Base-by-base conservation (phyloP, 2,329 filamentous ascomycete species). In the Tolypocladium ovalisporum region DNA sequence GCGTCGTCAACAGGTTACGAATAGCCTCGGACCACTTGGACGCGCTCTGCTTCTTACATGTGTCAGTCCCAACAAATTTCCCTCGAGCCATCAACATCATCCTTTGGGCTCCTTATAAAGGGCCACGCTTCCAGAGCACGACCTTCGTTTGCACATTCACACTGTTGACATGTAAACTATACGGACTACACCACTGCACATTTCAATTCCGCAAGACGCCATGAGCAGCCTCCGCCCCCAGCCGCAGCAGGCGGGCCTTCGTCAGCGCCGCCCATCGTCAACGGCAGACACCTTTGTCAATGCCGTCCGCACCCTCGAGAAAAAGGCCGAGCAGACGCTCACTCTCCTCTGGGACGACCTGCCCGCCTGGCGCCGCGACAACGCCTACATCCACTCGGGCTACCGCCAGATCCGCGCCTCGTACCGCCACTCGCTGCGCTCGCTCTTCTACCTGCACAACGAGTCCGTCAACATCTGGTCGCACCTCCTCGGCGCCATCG, bases 401-500 rank as follows among this genome's bases (percentile, higher is more conserved):
- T 85, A 85, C 69, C 79, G 82, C 12, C 73, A 70, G 2, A 76
- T 75, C 29, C 76, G 73, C 63, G 70, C 75, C 67, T 81, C 77
- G 55, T 80, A 80, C 68, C 54, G 59, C 52, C 65, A 68, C 59
- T 79, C 77, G 32, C 64, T 81, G 53, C 63, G 64, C 52, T 81
- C 78, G 54, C 71, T 84, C 51, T 73, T 74, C 63, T 77, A 77
- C 68, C 67, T 84, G 58, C 82, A 85, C 74, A 84, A 85, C 67
- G 82, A 85, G 68, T 78, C 74, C 42, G 81, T 85, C 70, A 85
- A 85, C 70, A 83, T 84, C 67, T 84, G 81, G 80, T 78, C 81
- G 15, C 82, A 85, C 62, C 77, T 86, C 12, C 65, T 90, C 44
- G 90, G 90, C 9, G 82, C 86, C 13, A 54, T 87, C 1, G 63